These are phyloP conservation scores for Salix exigua DNA, from an alignment of 345 rosid species.

Conservation along the genomic window DNA sequence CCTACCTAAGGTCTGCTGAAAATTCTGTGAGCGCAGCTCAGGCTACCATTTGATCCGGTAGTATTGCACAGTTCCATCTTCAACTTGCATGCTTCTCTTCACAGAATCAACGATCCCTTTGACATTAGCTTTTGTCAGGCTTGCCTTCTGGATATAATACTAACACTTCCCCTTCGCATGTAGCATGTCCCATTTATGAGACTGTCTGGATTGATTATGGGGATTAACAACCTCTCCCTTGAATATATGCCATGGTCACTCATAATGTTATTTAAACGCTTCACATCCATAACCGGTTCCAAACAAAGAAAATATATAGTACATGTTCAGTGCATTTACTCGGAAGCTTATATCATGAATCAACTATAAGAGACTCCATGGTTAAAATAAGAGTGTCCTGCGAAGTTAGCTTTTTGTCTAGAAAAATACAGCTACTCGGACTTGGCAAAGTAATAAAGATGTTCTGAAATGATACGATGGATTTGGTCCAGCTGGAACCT, in stretches of 20 bases:
- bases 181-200: constrained; percentile 69
- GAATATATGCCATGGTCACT: constrained; percentile 86
- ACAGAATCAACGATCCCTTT: constrained; percentile 49
- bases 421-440: not conserved
- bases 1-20: constrained; percentile 76
- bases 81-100: constrained; percentile 86
- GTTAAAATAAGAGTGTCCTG: not conserved
- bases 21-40: constrained; percentile 68
- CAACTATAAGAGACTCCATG: not conserved
- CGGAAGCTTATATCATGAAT: not conserved
- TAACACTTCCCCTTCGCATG: constrained; percentile 78
- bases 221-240: constrained; percentile 81
- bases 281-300: constrained; percentile 71
- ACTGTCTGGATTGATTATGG: constrained; percentile 55
- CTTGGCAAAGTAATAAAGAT: not conserved
- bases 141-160: constrained; percentile 71
- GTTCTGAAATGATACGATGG: not conserved
- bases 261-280: constrained; percentile 80
- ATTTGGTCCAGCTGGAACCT: not conserved
- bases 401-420: not conserved
- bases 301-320: constrained; percentile 3
- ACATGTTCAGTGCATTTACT: not conserved
- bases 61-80: constrained; percentile 81
- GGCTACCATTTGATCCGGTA: constrained; percentile 75
- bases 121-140: constrained; percentile 35